A percentile compares a stretch with the other conserved stretches of the same genome.
phyloP scores from a whole-genome alignment of 1,139 yeast species.

The Suhomyces wounanorum region DNA sequence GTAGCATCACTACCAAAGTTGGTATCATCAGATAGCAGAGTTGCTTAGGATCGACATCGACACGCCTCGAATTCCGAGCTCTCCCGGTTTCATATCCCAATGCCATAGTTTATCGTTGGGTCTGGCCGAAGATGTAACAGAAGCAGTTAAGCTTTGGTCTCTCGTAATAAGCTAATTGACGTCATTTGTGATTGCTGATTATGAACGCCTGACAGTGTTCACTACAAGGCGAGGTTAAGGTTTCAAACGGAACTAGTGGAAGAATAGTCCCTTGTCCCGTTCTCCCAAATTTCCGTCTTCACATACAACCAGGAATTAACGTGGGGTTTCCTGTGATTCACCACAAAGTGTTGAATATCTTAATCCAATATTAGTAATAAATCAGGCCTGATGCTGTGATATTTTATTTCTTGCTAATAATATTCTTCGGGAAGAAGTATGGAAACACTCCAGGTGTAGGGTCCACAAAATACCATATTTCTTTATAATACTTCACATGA shows the following conservation, averaged over 20 bases:
- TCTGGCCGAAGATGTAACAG: background rate
- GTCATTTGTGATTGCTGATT: background rate
- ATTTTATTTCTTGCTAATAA: background rate
- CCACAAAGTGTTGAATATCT: background rate
- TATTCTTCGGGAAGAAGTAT: background rate
- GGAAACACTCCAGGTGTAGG: background rate
- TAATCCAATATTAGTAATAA: background rate
- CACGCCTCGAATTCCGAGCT: background rate
- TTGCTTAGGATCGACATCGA: background rate
- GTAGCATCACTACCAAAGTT: too few species aligned
- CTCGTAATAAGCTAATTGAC: background rate
- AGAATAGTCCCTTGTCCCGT: background rate
- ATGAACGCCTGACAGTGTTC: background rate
- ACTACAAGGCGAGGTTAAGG: background rate
- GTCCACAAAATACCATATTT: background rate
- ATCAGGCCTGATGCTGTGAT: background rate
- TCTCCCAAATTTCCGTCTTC: too few species aligned
- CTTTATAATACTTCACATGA: background rate
- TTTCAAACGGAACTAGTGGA: background rate
- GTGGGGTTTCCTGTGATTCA: background rate
- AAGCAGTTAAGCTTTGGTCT: background rate
- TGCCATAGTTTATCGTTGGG: background rate
- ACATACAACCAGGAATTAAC: background rate
- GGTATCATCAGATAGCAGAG: background rate
- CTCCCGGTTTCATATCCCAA: slow-evolving; percentile 2